Base-by-base conservation (phyloP, 2,329 filamentous ascomycete species). In the Berkeleyomyces basicola region DNA sequence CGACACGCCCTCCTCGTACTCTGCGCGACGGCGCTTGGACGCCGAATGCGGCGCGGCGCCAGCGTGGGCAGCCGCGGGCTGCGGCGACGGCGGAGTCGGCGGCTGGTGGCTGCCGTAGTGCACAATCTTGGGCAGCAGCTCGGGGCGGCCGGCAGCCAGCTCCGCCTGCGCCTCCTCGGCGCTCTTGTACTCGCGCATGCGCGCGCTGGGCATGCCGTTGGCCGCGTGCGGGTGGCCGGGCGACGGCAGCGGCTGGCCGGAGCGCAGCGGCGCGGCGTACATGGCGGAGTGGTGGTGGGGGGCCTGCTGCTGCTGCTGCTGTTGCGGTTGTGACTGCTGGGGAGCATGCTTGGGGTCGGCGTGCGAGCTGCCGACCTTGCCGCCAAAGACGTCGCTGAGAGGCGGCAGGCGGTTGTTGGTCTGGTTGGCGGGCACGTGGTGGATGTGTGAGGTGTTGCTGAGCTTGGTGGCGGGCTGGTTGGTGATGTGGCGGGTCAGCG, bases 81-180 rank as follows among this genome's bases (percentile, higher is more conserved):
- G 79, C 11, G 87, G 89, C 53, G 90, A 95, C 3, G 90, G 90
- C 43, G 92, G 91, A 1, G 91, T 96, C 3, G 91, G 91, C 47
- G 92, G 91, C 72, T 96, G 92, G 70, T 95, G 90, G 57, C 90
- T 90, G 46, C 88, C 90, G 72, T 99, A 99, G 74, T 97, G 93
- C 11, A 99, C 89, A 63, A 97, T 83, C 73, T 92, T 93, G 31
- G 93, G 93, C 59, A 96, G 78, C 11, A 97, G 79, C 64, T 99
- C 93, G 63, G 95, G 87, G 63, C 93, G 84, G n/a, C 93, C 93
- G 59, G 90, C 91, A 4, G 91, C 86, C 66, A 99, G 75, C 67
- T 93, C 89, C 64, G 89, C 88, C 65, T 97, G 91, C 2, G 90
- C 93, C 71, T 99, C 93, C 72, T 99, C 93, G 10, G 93, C 93